Base-by-base conservation (phyloP, 2,329 filamentous ascomycete species). In the Penicillium crustosum region DNA sequence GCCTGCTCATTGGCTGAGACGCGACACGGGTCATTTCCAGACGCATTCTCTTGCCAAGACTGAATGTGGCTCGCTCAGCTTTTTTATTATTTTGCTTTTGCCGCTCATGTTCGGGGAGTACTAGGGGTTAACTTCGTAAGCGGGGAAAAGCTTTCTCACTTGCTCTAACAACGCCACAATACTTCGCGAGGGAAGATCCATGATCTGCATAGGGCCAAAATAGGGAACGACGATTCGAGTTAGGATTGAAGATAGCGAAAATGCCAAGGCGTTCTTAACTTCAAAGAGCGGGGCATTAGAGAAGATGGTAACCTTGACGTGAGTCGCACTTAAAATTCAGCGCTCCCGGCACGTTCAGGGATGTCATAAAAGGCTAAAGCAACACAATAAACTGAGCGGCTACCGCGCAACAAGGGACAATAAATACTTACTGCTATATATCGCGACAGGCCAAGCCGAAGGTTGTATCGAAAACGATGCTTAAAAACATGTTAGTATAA, bases 141-240 rank as follows among this genome's bases (percentile, higher is more conserved):
- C 45, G 56, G 56, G 55, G 49, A 43, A 53, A 52, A 33, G 35
- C 31, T 41, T 57, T 57, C 43, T 57, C 48, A 52, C 51, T 25
- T 42, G 35, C 42, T 43, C 53, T 27, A 49, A 33, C 47, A 53
- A 59, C 59, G 54, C 57, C 45, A 59, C 51, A 60, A 29, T 41
- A 47, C 6, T 48, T 27, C 31, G 29, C 42, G 35, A 42, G 25
- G 29, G 55, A 57, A 59, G 49, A 54, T 52, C 55, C 35, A 51
- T 54, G 55, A 66, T 61, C 63, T 66, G 62, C 63, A 62, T 42
- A 52, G 31, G 21, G 47, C 62, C 59, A 41, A 41, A 61, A 64
- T 62, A 43, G 35, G 60, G 61, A 58, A 59, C 3, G 13, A 31
- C 41, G n/a, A 33, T 49, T 57, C 41, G 55, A 50, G 25, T 27